phyloP scores from a whole-genome alignment of 2,329 filamentous ascomycete genomes.

The Verticillium longisporum region DNA sequence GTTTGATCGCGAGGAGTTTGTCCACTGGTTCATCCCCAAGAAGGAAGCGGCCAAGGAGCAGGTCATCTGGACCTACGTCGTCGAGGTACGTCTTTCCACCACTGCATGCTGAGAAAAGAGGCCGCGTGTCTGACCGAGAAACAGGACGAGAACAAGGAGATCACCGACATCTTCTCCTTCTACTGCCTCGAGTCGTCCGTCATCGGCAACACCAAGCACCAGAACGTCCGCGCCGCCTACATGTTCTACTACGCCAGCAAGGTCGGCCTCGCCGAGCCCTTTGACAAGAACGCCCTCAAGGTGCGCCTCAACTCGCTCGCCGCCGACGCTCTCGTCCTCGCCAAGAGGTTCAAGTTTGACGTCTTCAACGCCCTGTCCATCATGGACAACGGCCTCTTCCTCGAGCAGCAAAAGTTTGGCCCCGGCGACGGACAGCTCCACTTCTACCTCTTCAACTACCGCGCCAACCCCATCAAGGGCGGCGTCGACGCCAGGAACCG shows the following conservation, averaged over 20 bases:
- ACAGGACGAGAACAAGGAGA: slow-evolving; percentile 57
- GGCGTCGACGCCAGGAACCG: slow-evolving; percentile 76
- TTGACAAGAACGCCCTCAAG: slow-evolving; percentile 57
- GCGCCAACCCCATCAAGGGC: slow-evolving; percentile 75
- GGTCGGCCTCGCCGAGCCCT: slow-evolving; percentile 55
- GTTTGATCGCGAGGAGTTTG: slow-evolving; percentile 72
- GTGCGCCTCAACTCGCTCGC: slow-evolving; percentile 74
- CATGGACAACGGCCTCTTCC: slow-evolving; percentile 89
- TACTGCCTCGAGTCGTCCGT: slow-evolving; percentile 92
- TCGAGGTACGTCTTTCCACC: slow-evolving; percentile 51
- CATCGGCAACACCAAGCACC: slow-evolving; percentile 73
- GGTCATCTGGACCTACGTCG: slow-evolving; percentile 90
- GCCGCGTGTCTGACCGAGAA: background rate
- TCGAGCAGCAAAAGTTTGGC: slow-evolving; percentile 91
- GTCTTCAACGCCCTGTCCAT: slow-evolving; percentile 95
- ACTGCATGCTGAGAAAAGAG: background rate
- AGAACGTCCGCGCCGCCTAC: slow-evolving; percentile 81
- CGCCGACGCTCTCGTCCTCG: slow-evolving; percentile 79
- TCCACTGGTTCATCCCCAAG: slow-evolving; percentile 80
- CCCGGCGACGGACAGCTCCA: slow-evolving; percentile 91
- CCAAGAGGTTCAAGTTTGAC: slow-evolving; percentile 80
- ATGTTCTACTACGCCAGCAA: slow-evolving; percentile 96
- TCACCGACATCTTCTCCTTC: slow-evolving; percentile 97
- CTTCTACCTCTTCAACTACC: slow-evolving; percentile 98
- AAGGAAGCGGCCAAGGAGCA: slow-evolving; percentile 60